phyloP scores from a whole-genome alignment of 306 rosid genomes.

The Begonia peltatifolia region DNA sequence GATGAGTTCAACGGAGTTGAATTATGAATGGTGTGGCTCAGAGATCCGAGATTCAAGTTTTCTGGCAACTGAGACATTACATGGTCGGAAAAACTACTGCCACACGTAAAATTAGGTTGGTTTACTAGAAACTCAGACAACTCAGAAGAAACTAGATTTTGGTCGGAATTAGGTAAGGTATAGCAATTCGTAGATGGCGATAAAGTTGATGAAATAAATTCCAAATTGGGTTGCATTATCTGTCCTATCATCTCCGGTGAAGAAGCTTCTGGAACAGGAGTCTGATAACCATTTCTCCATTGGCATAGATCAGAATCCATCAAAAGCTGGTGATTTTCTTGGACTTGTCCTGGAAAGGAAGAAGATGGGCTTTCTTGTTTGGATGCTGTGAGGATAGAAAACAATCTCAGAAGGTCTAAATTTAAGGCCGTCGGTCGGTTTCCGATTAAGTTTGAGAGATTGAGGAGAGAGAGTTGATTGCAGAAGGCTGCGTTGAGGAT shows the following conservation, averaged over 20 bases:
- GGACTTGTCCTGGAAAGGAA: conserved; percentile 20
- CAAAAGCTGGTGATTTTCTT: conserved; percentile 16
- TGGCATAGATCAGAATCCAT: background rate
- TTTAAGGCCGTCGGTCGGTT: conserved; percentile 34
- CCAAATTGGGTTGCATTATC: background rate
- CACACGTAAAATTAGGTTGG: conserved; percentile 16
- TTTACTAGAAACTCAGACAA: conserved; percentile 13
- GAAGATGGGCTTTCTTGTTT: conserved; percentile 28
- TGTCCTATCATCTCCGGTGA: conserved; percentile 1
- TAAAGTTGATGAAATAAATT: conserved; percentile 1
- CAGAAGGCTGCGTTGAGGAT: conserved; percentile 34
- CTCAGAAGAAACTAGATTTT: conserved; percentile 20
- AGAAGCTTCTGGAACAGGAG: conserved; percentile 11
- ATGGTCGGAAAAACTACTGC: conserved; percentile 4
- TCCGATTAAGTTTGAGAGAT: conserved; percentile 35
- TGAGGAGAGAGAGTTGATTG: conserved; percentile 32
- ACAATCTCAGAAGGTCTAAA: conserved; percentile 44
- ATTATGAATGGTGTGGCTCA: conserved; percentile 18
- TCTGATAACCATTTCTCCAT: background rate
- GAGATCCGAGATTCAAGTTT: conserved; percentile 15
- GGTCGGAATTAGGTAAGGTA: conserved; percentile 19
- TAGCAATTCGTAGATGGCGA: conserved; percentile 6
- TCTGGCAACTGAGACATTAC: conserved; percentile 20
- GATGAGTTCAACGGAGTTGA: conserved; percentile 54
- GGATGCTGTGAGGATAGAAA: conserved; percentile 28